A percentile compares a stretch with the other conserved stretches of the same genome.
These are phyloP conservation scores for Pogostemon cablin DNA, from an alignment of 257 asterid species.

Conservation along the genomic window DNA sequence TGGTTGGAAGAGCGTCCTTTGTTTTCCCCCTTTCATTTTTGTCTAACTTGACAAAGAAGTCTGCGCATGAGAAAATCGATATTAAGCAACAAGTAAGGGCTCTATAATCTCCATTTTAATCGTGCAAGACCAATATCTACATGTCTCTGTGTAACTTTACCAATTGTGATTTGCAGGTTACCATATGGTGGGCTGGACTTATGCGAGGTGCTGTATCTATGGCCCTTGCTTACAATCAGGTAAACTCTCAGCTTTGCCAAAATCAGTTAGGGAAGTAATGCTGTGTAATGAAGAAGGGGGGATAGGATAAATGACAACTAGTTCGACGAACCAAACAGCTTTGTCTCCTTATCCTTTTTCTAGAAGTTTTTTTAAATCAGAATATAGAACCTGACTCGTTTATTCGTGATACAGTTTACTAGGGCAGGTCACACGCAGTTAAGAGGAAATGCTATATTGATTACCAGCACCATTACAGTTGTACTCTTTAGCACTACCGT, in stretches of 20 bases:
- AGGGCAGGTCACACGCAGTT: constrained; percentile 78
- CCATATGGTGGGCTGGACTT: constrained; percentile 76
- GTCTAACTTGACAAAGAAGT: constrained; percentile 74
- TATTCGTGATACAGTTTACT: constrained; percentile 61
- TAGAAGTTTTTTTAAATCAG: no score
- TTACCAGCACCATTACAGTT: constrained; percentile 87
- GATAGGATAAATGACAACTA: background rate
- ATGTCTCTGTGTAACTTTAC: constrained; percentile 11
- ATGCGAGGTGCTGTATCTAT: constrained; percentile 73
- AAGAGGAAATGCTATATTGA: constrained; percentile 78
- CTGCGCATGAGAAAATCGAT: constrained; percentile 57
- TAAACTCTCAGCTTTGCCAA: constrained; percentile 13
- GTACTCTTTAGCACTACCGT: constrained; percentile 96
- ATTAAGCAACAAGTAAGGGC: constrained; percentile 75
- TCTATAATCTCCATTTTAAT: constrained; percentile 21
- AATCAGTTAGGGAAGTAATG: background rate
- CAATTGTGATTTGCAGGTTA: constrained; percentile 40
- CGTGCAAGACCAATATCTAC: constrained; percentile 27
- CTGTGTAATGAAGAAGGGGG: background rate
- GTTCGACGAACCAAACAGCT: background rate
- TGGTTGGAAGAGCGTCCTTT: constrained; percentile 90
- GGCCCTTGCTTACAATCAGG: constrained; percentile 76
- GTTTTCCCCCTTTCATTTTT: constrained; percentile 85
- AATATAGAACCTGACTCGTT: background rate
- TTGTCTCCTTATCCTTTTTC: background rate